Base-by-base conservation (phyloP, 768 basidiomycete species). In the Pluteus cervinus region DNA sequence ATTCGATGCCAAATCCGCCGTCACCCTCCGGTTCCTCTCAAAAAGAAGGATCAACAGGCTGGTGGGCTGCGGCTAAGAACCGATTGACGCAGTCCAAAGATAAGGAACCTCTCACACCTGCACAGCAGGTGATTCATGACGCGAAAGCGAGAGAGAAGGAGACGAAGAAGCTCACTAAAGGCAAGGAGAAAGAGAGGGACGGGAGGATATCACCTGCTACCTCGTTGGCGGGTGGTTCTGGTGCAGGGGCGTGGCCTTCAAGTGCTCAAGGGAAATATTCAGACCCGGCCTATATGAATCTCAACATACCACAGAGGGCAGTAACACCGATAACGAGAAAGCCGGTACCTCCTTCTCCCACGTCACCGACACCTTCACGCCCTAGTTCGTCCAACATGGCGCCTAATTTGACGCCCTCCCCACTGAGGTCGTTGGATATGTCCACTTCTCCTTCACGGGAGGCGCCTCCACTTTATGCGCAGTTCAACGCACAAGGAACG, bases 71-170 rank as follows among this genome's bases (percentile, higher is more conserved):
- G 3, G 76, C 86, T 14, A 89, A 85, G 68, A 75, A 75, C 46
- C 77, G 65, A 47, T 69, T 91, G 7, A 87, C 86, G 1, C 85
- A 87, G 2, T 81, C 81, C 9, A 90, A 88, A 48, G 79, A 79
- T 8, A 74, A 73, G 49, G 76, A 84, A 10, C 54, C 61, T 12
- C 75, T 86, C n/a, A 90, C 88, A 0, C 86, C 87, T 7, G 87
- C 88, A 0, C 87, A 90, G 50, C 86, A 87, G 47, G 69, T 91
- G 37, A 79, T 89, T 33, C 69, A 73, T 40, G 86, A 90, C 6
- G 65, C 83, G 12, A 86, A 88, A 51, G 63, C 73, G 14, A 69
- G 75, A 29, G 75, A 82, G 38, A 80, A 76, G 50, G 76, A 77
- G 33, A 60, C 61, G 39, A 64, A 67, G 52, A 66, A 62, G 46